Evolutionary conservation across 257 asterid genomes (phyloP).

Genomic region (Coffea eugenioides): DNA sequence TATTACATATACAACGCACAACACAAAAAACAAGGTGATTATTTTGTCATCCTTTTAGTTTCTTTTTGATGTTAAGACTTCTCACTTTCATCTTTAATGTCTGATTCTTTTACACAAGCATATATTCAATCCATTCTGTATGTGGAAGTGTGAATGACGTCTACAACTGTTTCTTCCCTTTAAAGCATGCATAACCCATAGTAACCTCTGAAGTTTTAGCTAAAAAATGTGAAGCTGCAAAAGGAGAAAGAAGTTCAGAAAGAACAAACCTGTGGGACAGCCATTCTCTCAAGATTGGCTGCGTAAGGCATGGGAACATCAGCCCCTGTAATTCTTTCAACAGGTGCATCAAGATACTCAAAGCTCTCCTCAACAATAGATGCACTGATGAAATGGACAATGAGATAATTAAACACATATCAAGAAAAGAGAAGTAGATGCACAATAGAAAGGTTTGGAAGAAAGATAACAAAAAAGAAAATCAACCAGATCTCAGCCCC

Average conservation of each 20-base stretch:
- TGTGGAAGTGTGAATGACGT: background rate
- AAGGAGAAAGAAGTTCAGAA: background rate
- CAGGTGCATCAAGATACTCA: slow-evolving; percentile 65
- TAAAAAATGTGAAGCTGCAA: background rate
- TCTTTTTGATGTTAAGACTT: background rate
- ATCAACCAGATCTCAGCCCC: slow-evolving; percentile 86
- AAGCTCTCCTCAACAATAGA: slow-evolving; percentile 61
- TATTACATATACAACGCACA: background rate
- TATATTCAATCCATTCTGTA: background rate
- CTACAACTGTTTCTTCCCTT: background rate
- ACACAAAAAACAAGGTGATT: background rate
- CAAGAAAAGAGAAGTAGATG: background rate
- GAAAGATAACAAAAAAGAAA: background rate
- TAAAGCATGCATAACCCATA: background rate
- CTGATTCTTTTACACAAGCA: background rate
- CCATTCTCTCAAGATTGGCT: slow-evolving; percentile 64
- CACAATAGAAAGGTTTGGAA: background rate
- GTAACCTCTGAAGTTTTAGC: background rate
- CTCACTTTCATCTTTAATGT: background rate
- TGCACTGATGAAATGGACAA: slow-evolving; percentile 41
- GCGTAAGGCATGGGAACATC: slow-evolving; percentile 81
- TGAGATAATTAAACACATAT: background rate
- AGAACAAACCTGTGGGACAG: slow-evolving; percentile 57
- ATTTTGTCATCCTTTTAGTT: background rate
- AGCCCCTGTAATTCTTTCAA: slow-evolving; percentile 63